Evolutionary conservation across 2,329 filamentous ascomycete genomes (phyloP).

Genomic region (Herpotrichia juniperi): DNA sequence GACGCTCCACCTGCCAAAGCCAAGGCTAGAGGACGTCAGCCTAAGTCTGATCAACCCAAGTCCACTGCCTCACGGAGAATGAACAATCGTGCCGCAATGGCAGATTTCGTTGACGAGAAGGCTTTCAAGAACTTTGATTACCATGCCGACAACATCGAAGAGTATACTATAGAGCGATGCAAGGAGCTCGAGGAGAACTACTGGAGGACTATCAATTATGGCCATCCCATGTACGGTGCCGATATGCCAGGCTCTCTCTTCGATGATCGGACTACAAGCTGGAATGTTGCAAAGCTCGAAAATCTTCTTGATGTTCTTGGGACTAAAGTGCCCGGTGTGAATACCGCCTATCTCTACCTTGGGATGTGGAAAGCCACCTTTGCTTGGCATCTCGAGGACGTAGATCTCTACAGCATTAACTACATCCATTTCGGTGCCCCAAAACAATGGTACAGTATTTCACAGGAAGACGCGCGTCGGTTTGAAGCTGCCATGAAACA

Average conservation of each 20-base stretch:
- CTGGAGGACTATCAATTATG: slow-evolving; percentile 97
- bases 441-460: slow-evolving; percentile 99
- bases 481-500: slow-evolving; percentile 96
- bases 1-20: slow-evolving; percentile 56
- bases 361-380: slow-evolving; percentile 99
- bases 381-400: slow-evolving; percentile 97
- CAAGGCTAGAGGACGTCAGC: slow-evolving; percentile 57
- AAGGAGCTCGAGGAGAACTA: slow-evolving; percentile 94
- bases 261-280: slow-evolving; percentile 78
- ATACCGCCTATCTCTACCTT: slow-evolving; percentile 95
- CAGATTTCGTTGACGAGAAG: slow-evolving; percentile 83
- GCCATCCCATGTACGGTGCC: slow-evolving; percentile 91
- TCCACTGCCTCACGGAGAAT: slow-evolving; percentile 88
- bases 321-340: slow-evolving; percentile 95
- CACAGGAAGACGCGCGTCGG: slow-evolving; percentile 87
- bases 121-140: slow-evolving; percentile 94
- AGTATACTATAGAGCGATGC: slow-evolving; percentile 89
- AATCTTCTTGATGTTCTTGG: slow-evolving; percentile 94
- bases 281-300: slow-evolving; percentile 94
- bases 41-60: slow-evolving; percentile 51
- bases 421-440: slow-evolving; percentile 98
- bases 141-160: slow-evolving; percentile 78
- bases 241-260: slow-evolving; percentile 97
- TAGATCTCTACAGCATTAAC: slow-evolving; percentile 99
- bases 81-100: slow-evolving; percentile 79